Conservation (phyloP, 305 asterid species). For the Coffea humblotiana region DNA sequence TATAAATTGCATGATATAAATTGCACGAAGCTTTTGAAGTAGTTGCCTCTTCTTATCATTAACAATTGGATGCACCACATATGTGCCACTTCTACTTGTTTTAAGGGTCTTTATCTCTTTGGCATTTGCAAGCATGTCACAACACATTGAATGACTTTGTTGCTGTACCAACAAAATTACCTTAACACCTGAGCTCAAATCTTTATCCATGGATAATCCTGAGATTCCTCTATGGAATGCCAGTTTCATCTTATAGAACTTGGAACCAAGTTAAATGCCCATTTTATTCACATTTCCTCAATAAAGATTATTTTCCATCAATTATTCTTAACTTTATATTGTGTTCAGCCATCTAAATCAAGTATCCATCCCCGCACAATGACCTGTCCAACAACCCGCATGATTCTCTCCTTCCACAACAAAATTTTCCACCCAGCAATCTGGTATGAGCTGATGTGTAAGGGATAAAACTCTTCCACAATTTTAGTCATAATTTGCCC, state of each 20-base stretch:
- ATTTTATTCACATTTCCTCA: not conserved
- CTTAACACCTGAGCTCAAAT: not conserved
- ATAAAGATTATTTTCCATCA: not conserved
- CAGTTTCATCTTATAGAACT: not conserved
- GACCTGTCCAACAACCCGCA: not conserved
- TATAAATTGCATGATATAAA: too few relatives aligned
- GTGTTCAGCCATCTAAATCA: not conserved
- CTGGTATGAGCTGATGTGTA: not conserved
- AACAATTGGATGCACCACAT: not conserved
- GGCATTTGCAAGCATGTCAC: not conserved
- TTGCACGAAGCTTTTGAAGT: not conserved
- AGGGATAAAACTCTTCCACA: not conserved
- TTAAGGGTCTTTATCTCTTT: not conserved
- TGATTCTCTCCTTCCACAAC: not conserved
- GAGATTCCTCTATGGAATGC: not conserved
- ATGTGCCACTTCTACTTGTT: not conserved
- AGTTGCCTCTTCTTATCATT: not conserved
- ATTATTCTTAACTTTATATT: not conserved
- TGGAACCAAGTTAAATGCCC: not conserved
- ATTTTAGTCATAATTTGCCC: not conserved
- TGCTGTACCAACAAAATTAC: not conserved
- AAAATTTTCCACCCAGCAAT: not conserved
- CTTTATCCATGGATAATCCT: not conserved
- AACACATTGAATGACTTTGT: not conserved
- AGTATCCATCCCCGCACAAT: not conserved